These are phyloP conservation scores for Salvia splendens DNA, from an alignment of 257 asterid species.

Conservation along the genomic window DNA sequence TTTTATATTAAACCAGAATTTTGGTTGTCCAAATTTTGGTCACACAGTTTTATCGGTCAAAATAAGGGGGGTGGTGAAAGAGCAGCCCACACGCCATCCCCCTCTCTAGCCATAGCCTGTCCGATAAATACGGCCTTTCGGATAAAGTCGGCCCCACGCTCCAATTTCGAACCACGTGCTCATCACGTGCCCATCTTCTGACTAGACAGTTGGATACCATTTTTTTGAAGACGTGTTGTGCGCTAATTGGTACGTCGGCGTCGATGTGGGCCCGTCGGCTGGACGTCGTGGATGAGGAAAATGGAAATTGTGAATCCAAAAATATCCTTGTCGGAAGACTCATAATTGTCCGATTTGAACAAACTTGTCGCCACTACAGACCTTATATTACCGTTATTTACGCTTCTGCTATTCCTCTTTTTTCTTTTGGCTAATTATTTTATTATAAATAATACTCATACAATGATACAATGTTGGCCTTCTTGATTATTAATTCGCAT, in stretches of 20 bases:
- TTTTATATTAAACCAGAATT: too few species aligned
- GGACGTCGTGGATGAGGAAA: conserved; percentile 46
- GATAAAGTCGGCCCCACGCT: conserved; percentile 56
- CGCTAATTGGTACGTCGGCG: neutral
- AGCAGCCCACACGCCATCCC: too few species aligned
- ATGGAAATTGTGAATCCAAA: conserved; percentile 33
- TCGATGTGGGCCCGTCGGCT: neutral
- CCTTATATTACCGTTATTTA: conserved; percentile 11
- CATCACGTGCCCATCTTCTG: conserved; percentile 27
- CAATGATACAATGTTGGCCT: neutral
- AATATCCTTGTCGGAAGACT: conserved; percentile 34
- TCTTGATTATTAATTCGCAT: too few species aligned
- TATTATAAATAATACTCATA: too few species aligned
- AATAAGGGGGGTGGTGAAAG: neutral
- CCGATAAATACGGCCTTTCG: conserved; percentile 38
- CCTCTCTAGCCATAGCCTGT: too few species aligned
- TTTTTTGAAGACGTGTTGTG: neutral
- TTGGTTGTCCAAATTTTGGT: too few species aligned
- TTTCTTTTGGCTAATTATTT: neutral
- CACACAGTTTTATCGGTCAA: too few species aligned
- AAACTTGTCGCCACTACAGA: neutral
- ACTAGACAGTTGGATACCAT: neutral
- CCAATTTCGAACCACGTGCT: conserved; percentile 36
- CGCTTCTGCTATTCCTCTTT: conserved; percentile 26
- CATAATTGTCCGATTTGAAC: conserved; percentile 28